Base-by-base conservation (phyloP, 805 yeast genomes). In the Starmerella davenportii region DNA sequence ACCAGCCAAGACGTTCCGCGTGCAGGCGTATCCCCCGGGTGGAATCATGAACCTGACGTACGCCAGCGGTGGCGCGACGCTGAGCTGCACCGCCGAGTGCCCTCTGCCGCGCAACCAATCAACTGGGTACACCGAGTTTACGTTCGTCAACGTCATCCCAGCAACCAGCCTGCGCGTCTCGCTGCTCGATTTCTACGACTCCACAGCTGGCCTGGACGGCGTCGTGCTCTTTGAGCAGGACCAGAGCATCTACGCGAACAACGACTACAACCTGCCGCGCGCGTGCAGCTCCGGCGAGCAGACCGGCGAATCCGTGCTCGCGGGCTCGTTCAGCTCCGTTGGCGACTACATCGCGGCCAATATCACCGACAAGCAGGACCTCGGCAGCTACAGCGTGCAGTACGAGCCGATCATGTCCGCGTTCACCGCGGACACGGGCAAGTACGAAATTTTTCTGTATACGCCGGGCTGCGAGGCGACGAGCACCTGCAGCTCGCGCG, bases 21-120 rank as follows among this genome's bases (percentile, higher is more conserved):
- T 90, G 5, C 61, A 77, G 30, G 74, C 94, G 0, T 59, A 68
- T 38, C 95, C 95, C 1, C 67, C 84, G 11, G 69, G 75, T 47
- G 81, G 95, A 46, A 87, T 87, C 44, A 79, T 90, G 94, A 90
- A 90, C 55, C 56, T 90, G 46, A 73, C 92, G 0, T 90, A 84
- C 51, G 61, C 79, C 18, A 93, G 93, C 2, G 43, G 53, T 0
- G 72, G 76, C 36, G 58, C 63, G n/a, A 37, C 67, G 3, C 54
- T 59, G 14, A 60, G 61, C 52, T 90, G 98, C 63, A 94, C 84
- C 56, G 92, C 94, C 1, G 76, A 71, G 68, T 90, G 98, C 57
- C 93, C 95, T 1, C 61, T 87, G 20, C 58, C 67, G 1, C 63
- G 64, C 21, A 42, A 42, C 24, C 34, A 44, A 15, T 42, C 18